Percentiles rank a stretch among this genome's conserved stretches.
Evolutionary conservation across 805 yeast genomes (phyloP).

Genomic region (Wickerhamiella vanderwaltii): DNA sequence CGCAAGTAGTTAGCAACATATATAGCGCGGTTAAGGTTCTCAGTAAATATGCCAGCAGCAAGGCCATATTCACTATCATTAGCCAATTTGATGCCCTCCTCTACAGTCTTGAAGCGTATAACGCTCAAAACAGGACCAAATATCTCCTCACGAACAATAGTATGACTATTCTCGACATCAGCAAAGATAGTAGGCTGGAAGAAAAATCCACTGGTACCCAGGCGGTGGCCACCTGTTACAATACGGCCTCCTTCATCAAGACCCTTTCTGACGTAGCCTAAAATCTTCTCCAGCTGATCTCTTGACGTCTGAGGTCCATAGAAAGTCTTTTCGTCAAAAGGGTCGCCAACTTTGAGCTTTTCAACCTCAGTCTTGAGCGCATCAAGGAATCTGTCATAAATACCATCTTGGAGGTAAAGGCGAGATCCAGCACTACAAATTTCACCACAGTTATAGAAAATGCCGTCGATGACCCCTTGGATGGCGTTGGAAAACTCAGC

Average conservation of each 20-base stretch:
- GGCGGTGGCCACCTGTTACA: slow-evolving; percentile 72
- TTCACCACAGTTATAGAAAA: slow-evolving; percentile 90
- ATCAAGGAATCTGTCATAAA: slow-evolving; percentile 64
- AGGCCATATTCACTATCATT: slow-evolving; percentile 71
- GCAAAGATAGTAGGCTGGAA: slow-evolving; percentile 70
- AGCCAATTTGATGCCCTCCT: slow-evolving; percentile 66
- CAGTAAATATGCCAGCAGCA: slow-evolving; percentile 74
- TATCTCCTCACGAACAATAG: slow-evolving; percentile 77
- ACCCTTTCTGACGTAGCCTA: slow-evolving; percentile 67
- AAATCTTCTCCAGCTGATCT: slow-evolving; percentile 64
- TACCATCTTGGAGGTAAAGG: slow-evolving; percentile 70
- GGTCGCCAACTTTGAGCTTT: slow-evolving; percentile 60
- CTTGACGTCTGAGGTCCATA: slow-evolving; percentile 91
- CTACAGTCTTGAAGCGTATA: slow-evolving; percentile 67
- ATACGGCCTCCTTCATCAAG: slow-evolving; percentile 73
- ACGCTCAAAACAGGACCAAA: slow-evolving; percentile 90
- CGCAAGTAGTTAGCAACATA: slow-evolving; percentile 60
- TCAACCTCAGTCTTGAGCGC: slow-evolving; percentile 43
- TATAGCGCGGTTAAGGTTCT: slow-evolving; percentile 59
- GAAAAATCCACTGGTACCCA: slow-evolving; percentile 43
- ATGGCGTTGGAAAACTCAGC: slow-evolving; percentile 70
- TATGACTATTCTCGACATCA: slow-evolving; percentile 62
- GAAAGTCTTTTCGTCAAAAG: slow-evolving; percentile 62
- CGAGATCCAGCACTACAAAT: slow-evolving; percentile 94
- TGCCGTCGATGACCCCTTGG: slow-evolving; percentile 64